Conservation (phyloP, 768 basidiomycete genomes). For the Stropharia rugosoannulata region DNA sequence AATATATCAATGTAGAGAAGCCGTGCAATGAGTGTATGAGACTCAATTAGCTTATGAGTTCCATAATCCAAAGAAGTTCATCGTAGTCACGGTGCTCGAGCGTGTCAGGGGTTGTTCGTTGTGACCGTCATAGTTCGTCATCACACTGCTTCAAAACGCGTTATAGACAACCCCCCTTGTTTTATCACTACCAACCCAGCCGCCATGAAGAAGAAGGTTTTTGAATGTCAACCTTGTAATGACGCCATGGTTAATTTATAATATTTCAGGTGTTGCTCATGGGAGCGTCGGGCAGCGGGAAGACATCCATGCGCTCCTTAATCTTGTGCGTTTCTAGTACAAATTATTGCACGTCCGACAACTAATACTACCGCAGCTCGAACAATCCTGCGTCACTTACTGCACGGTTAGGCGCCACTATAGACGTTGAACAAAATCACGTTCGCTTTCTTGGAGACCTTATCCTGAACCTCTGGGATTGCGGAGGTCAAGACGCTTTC, state of each 20-base stretch:
- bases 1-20: background rate
- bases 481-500: conserved; percentile 97
- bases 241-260: conserved; percentile 18
- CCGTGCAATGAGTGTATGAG: background rate
- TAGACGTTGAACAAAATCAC: conserved; percentile 97
- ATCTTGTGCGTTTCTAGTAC: conserved; percentile 76
- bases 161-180: background rate
- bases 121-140: conserved; percentile 7
- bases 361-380: conserved; percentile 51
- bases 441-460: conserved; percentile 96
- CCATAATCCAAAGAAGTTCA: background rate
- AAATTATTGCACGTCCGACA: conserved; percentile 3
- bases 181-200: background rate
- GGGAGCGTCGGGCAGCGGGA: conserved; percentile 94
- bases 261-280: conserved; percentile 84
- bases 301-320: conserved; percentile 98
- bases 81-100: background rate
- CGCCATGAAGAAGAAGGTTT: conserved; percentile 66
- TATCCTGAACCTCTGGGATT: conserved; percentile 97
- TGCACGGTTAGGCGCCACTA: conserved; percentile 89
- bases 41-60: background rate
- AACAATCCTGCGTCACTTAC: conserved; percentile 94
- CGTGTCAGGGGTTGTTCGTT: background rate
- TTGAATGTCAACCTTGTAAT: conserved; percentile 14
- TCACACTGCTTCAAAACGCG: conserved; percentile 7